These are phyloP conservation scores for Pyricularia grisea DNA, from an alignment of 2,329 filamentous ascomycete species.

Conservation along the genomic window DNA sequence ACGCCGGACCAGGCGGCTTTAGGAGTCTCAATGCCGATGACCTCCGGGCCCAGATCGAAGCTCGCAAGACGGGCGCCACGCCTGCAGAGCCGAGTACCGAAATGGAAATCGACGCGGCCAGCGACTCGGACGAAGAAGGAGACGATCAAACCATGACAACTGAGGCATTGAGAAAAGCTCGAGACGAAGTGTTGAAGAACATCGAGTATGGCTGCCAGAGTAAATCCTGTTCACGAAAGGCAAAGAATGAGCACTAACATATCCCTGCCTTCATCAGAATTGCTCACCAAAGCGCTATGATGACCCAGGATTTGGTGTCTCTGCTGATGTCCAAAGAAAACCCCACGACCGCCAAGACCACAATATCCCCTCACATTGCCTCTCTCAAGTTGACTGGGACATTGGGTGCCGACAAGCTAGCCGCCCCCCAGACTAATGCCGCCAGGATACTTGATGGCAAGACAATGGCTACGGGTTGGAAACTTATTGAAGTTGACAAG, in stretches of 20 bases:
- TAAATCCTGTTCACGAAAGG: not conserved
- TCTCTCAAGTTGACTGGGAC: conserved; percentile 65
- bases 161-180: conserved; percentile 36
- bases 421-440: conserved; percentile 37
- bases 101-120: conserved; percentile 34
- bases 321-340: conserved; percentile 73
- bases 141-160: conserved; percentile 26
- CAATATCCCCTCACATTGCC: conserved; percentile 63
- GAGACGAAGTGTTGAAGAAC: conserved; percentile 47
- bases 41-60: conserved; percentile 57
- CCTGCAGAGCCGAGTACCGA: conserved; percentile 28
- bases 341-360: conserved; percentile 59
- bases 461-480: conserved; percentile 58
- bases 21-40: conserved; percentile 67
- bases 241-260: not conserved
- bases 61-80: conserved; percentile 18
- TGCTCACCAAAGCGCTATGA: conserved; percentile 51
- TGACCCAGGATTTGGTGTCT: conserved; percentile 74
- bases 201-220: conserved; percentile 34
- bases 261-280: conserved; percentile 18
- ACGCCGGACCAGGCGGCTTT: conserved; percentile 71
- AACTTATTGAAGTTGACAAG: conserved; percentile 65
- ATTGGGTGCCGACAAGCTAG: conserved; percentile 57
- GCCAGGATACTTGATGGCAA: conserved; percentile 44
- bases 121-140: conserved; percentile 34